phyloP scores from a whole-genome alignment of 495 filamentous ascomycete species.

The Tuber borchii region DNA sequence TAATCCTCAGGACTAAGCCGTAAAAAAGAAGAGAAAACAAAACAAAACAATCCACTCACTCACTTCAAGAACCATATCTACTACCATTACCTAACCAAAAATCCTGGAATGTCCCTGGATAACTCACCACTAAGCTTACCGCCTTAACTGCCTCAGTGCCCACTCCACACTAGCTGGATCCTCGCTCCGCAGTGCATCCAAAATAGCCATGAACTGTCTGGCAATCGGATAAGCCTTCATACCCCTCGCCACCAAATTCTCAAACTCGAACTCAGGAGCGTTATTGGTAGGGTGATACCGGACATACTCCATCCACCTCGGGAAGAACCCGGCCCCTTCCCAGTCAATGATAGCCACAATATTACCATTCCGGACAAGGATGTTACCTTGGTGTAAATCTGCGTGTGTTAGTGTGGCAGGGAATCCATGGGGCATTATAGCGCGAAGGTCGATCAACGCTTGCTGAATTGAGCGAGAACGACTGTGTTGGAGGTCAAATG shows the following conservation, averaged over 20 bases:
- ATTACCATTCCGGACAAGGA: conserved; percentile 39
- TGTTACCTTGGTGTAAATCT: conserved; percentile 41
- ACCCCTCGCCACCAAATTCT: neutral
- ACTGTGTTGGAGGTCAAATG: neutral
- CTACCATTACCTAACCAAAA: neutral
- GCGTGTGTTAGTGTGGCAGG: conserved; percentile 35
- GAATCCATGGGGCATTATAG: neutral
- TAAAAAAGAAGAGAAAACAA: neutral
- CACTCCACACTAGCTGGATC: neutral
- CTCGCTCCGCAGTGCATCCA: neutral
- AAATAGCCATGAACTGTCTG: neutral
- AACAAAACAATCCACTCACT: neutral
- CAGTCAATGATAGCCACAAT: conserved; percentile 43
- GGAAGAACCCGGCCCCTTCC: conserved; percentile 43
- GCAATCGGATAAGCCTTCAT: neutral
- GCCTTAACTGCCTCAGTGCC: neutral
- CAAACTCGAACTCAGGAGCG: neutral
- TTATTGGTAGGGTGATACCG: neutral
- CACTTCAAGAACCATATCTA: neutral
- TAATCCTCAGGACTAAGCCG: neutral
- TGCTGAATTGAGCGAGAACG: neutral
- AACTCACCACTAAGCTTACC: neutral
- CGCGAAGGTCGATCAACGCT: neutral
- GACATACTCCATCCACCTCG: conserved; percentile 44
- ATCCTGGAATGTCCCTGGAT: neutral